Conservation (phyloP, 139 green algal genomes). For the Zygnema cylindricum region DNA sequence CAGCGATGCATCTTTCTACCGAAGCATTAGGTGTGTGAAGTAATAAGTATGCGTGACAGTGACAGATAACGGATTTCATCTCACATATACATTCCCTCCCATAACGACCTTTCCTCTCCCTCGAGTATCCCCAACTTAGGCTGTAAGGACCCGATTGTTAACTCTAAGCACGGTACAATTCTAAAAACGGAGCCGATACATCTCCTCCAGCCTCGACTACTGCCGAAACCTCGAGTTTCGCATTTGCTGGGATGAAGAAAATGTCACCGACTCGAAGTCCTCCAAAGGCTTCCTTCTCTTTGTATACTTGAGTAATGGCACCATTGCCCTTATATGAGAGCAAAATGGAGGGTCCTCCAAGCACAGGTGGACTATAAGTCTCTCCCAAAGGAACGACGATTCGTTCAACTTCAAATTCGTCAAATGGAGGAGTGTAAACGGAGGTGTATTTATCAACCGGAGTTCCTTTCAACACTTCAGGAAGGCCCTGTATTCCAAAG, state of each 20-base stretch:
- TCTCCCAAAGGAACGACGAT: constrained; percentile 38
- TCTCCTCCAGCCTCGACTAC: constrained; percentile 36
- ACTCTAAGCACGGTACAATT: constrained; percentile 46
- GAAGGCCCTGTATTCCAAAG: constrained; percentile 53
- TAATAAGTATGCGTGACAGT: too few relatives aligned
- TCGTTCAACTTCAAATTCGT: constrained; percentile 85
- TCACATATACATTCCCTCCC: too few relatives aligned
- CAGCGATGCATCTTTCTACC: too few relatives aligned
- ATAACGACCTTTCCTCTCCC: too few relatives aligned
- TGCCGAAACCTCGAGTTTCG: constrained; percentile 29
- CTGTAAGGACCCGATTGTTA: constrained; percentile 6
- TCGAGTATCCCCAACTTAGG: too few relatives aligned
- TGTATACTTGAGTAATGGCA: constrained; percentile 7
- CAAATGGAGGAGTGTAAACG: constrained; percentile 84
- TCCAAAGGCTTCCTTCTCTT: background rate
- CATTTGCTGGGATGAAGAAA: constrained; percentile 49
- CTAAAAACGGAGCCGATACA: background rate
- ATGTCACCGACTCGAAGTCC: constrained; percentile 40
- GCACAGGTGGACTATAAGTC: constrained; percentile 20
- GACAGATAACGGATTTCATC: too few relatives aligned
- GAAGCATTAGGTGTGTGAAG: too few relatives aligned
- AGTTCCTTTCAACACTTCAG: constrained; percentile 59
- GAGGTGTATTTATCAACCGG: constrained; percentile 55
- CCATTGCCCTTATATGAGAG: constrained; percentile 43
- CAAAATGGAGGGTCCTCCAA: constrained; percentile 55